These are phyloP conservation scores for Hypoxylon subgilvum DNA, from an alignment of 495 filamentous ascomycete species.

Conservation along the genomic window DNA sequence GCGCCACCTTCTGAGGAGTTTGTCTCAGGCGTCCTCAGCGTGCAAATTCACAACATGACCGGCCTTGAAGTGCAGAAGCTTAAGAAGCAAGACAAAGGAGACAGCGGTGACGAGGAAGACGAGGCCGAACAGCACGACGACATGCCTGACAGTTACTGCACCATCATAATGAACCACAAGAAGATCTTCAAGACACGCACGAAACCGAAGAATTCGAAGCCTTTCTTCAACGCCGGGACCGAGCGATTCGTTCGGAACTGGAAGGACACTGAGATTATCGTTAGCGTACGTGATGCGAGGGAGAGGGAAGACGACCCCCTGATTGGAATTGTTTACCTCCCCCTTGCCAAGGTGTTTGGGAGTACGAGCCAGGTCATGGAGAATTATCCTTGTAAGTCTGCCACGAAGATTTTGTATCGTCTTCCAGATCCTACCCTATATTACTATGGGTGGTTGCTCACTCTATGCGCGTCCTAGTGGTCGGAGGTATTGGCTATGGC, in stretches of 20 bases:
- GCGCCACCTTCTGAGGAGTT: slow-evolving; percentile 62
- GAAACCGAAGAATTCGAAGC: slow-evolving; percentile 77
- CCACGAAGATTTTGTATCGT: neutral
- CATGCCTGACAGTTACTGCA: slow-evolving; percentile 71
- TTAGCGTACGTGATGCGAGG: slow-evolving; percentile 68
- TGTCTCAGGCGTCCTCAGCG: slow-evolving; percentile 67
- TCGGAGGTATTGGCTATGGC: slow-evolving; percentile 73
- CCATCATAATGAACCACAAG: slow-evolving; percentile 71
- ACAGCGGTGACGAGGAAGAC: slow-evolving; percentile 55
- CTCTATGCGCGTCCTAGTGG: slow-evolving; percentile 27
- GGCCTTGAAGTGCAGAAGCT: slow-evolving; percentile 65
- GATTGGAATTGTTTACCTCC: slow-evolving; percentile 70
- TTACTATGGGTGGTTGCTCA: slow-evolving; percentile 7
- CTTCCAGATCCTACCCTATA: neutral
- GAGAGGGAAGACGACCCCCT: slow-evolving; percentile 70
- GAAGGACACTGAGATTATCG: slow-evolving; percentile 65
- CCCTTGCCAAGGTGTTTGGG: slow-evolving; percentile 61
- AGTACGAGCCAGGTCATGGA: slow-evolving; percentile 64
- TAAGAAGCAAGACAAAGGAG: slow-evolving; percentile 50
- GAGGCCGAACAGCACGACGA: slow-evolving; percentile 66
- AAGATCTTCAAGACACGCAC: slow-evolving; percentile 74
- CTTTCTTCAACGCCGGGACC: slow-evolving; percentile 79
- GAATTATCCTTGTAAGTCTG: slow-evolving; percentile 62
- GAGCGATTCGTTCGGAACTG: slow-evolving; percentile 75
- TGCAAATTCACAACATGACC: slow-evolving; percentile 76